Percentiles rank a stretch among this genome's conserved stretches.
Conservation (phyloP, 257 asterid genomes). For the Vinca minor region DNA sequence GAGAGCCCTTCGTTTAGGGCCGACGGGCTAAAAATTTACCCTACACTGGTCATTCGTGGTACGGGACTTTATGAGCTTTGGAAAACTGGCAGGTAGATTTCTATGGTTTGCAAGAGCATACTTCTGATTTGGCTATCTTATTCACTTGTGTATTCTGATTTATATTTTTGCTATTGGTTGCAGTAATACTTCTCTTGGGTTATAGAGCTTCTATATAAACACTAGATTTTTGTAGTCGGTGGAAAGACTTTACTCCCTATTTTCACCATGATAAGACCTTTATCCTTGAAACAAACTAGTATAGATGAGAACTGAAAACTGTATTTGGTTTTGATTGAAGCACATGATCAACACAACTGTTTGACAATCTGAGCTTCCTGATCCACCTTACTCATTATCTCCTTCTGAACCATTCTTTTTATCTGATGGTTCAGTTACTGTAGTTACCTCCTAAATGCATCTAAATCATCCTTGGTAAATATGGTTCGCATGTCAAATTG, state of each 20-base stretch:
- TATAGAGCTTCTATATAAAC: too few species aligned
- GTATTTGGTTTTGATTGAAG: neutral
- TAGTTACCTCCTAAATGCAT: neutral
- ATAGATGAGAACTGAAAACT: neutral
- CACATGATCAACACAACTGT: neutral
- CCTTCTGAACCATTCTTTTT: neutral
- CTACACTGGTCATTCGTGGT: conserved; percentile 96
- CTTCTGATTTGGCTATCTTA: neutral
- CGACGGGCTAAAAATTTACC: conserved; percentile 95
- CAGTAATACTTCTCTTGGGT: neutral
- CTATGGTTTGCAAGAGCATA: neutral
- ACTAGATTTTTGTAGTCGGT: neutral
- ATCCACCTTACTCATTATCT: neutral
- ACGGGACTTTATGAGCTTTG: conserved; percentile 98
- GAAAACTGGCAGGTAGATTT: conserved; percentile 86
- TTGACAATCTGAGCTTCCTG: neutral
- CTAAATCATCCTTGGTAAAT: neutral
- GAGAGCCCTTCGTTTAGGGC: conserved; percentile 93
- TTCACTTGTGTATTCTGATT: neutral
- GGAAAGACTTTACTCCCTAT: neutral
- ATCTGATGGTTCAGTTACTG: neutral
- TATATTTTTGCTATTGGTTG: neutral
- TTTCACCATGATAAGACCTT: neutral
- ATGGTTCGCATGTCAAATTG: neutral
- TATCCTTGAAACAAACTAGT: neutral